phyloP scores from a whole-genome alignment of 345 rosid genomes.

The Eucalyptus sp. region DNA sequence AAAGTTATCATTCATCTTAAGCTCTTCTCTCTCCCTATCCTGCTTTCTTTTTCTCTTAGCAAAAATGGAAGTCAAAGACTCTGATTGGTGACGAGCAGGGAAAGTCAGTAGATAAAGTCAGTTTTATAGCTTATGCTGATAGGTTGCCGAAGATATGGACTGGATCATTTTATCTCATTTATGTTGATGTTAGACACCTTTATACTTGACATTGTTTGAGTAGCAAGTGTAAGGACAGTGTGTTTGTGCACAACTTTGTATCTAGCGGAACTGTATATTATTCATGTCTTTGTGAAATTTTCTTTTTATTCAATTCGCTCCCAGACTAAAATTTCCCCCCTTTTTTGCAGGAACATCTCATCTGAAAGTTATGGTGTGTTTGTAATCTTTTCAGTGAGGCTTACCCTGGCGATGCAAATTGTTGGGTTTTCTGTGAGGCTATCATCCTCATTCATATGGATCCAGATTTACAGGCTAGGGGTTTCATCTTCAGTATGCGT shows the following conservation, averaged over 20 bases:
- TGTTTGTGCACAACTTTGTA: background rate
- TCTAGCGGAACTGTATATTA: background rate
- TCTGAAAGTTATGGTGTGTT: constrained; percentile 22
- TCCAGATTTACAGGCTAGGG: constrained; percentile 88
- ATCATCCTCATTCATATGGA: constrained; percentile 69
- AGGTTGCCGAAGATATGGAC: background rate
- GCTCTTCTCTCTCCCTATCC: background rate
- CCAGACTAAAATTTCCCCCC: background rate
- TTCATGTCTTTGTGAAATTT: background rate
- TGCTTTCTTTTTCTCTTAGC: background rate
- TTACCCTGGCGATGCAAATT: constrained; percentile 76
- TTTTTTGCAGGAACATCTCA: constrained; percentile 47
- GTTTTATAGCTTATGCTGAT: background rate
- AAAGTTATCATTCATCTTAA: background rate
- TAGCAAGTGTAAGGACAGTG: background rate
- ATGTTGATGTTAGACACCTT: background rate
- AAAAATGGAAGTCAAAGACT: background rate
- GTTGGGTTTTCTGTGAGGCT: constrained; percentile 66
- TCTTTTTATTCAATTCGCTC: background rate
- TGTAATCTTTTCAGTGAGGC: constrained; percentile 64
- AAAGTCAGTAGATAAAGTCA: background rate
- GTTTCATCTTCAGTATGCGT: constrained; percentile 24
- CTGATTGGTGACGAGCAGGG: background rate
- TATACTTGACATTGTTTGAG: background rate
- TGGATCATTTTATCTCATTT: background rate